phyloP scores from a whole-genome alignment of 2,329 filamentous ascomycete genomes.

The Podosphaera fusca region DNA sequence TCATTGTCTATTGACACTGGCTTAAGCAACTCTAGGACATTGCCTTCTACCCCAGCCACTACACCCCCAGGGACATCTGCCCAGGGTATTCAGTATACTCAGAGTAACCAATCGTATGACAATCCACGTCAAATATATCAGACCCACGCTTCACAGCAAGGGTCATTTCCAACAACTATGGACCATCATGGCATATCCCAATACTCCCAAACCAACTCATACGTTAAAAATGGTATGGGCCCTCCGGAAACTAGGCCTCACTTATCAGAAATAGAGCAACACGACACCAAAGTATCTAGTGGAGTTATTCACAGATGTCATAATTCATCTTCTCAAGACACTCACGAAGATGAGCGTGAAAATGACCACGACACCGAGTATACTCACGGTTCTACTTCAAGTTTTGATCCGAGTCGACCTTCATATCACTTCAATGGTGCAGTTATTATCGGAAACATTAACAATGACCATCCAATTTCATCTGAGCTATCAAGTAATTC shows the following conservation, averaged over 20 bases:
- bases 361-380: slow-evolving; percentile 65
- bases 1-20: slow-evolving; percentile 62
- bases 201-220: slow-evolving; percentile 35
- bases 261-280: slow-evolving; percentile 32
- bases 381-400: slow-evolving; percentile 53
- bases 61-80: slow-evolving; percentile 62
- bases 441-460: slow-evolving; percentile 38
- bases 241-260: slow-evolving; percentile 44
- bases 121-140: slow-evolving; percentile 59
- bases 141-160: slow-evolving; percentile 38
- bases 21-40: slow-evolving; percentile 56
- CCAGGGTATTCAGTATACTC: slow-evolving; percentile 48
- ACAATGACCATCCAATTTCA: slow-evolving; percentile 52
- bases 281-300: slow-evolving; percentile 41
- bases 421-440: slow-evolving; percentile 57
- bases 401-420: slow-evolving; percentile 47
- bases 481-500: slow-evolving; percentile 69
- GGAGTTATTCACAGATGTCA: slow-evolving; percentile 38
- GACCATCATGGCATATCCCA: slow-evolving; percentile 43
- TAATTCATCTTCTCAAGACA: slow-evolving; percentile 26
- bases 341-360: slow-evolving; percentile 45
- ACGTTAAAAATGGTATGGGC: slow-evolving; percentile 74
- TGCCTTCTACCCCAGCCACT: slow-evolving; percentile 76
- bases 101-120: slow-evolving; percentile 47
- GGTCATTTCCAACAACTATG: slow-evolving; percentile 43